Evolutionary conservation across 371 early-diverging fungal genomes (phyloP).

Genomic region (Haplosporangium sp.): DNA sequence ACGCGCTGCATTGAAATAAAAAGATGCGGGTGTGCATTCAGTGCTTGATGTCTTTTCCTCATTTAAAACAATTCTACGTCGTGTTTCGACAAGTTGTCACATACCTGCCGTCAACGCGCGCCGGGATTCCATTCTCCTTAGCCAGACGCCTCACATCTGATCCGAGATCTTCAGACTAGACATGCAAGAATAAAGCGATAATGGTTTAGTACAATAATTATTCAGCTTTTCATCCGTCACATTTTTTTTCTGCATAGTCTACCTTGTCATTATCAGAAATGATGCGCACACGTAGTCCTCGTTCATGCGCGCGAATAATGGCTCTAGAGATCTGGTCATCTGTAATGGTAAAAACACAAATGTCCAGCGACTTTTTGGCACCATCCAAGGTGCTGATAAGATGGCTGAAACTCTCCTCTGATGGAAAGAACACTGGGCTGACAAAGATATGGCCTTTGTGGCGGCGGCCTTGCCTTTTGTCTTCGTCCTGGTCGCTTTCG

Average conservation of each 20-base stretch:
- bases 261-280: constrained; percentile 53
- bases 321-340: constrained; percentile 63
- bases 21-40: neutral
- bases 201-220: neutral
- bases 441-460: constrained; percentile 50
- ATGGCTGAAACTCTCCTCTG: constrained; percentile 56
- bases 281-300: constrained; percentile 66
- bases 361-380: constrained; percentile 60
- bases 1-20: constrained; percentile 36
- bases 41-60: neutral
- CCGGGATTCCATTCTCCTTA: constrained; percentile 20
- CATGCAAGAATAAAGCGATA: neutral
- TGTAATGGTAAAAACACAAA: constrained; percentile 67
- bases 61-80: neutral
- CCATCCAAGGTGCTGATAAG: constrained; percentile 59
- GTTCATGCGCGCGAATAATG: constrained; percentile 57
- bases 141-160: constrained; percentile 46
- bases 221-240: neutral
- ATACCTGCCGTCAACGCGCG: constrained; percentile 42
- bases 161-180: constrained; percentile 37
- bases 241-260: neutral
- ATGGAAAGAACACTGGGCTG: constrained; percentile 67
- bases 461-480: constrained; percentile 7
- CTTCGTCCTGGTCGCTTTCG: constrained; percentile 7
- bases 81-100: neutral